phyloP scores from a whole-genome alignment of 202 grass and related monocot species.

The Carex sylvatica region DNA sequence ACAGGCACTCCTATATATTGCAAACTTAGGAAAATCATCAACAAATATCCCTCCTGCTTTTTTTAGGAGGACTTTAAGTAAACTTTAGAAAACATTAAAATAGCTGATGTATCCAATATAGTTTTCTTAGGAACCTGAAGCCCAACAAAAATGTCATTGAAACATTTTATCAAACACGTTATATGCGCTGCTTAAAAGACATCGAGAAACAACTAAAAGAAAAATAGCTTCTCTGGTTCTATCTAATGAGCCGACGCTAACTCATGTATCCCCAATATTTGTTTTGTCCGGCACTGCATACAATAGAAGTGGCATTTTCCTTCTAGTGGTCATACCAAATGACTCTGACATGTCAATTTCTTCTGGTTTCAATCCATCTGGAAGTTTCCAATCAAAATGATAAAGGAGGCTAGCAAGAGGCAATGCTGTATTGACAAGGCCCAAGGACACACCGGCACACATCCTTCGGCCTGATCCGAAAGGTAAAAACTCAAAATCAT shows the following conservation, averaged over 20 bases:
- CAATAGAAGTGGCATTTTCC: too few relatives aligned
- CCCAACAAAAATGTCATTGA: background rate
- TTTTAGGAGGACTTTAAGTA: background rate
- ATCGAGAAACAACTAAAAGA: too few relatives aligned
- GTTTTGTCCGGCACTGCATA: background rate
- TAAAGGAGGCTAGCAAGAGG: slow-evolving; percentile 29
- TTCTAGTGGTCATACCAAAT: background rate
- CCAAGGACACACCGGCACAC: slow-evolving; percentile 22
- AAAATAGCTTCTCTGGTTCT: too few relatives aligned
- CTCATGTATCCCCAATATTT: background rate
- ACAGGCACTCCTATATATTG: background rate
- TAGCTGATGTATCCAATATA: background rate
- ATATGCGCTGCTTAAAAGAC: too few relatives aligned
- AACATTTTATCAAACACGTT: background rate
- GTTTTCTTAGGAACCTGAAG: background rate
- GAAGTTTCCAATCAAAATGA: slow-evolving; percentile 34
- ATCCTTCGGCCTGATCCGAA: slow-evolving; percentile 37
- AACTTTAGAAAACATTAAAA: background rate
- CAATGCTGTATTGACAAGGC: background rate
- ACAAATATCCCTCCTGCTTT: too few relatives aligned
- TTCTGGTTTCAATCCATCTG: background rate
- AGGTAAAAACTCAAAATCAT: slow-evolving; percentile 23
- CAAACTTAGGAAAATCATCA: too few relatives aligned
- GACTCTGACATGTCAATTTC: slow-evolving; percentile 39
- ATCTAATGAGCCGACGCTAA: background rate